These are phyloP conservation scores for Mortierella sp. DNA, from an alignment of 371 early-diverging fungal species.

Conservation along the genomic window DNA sequence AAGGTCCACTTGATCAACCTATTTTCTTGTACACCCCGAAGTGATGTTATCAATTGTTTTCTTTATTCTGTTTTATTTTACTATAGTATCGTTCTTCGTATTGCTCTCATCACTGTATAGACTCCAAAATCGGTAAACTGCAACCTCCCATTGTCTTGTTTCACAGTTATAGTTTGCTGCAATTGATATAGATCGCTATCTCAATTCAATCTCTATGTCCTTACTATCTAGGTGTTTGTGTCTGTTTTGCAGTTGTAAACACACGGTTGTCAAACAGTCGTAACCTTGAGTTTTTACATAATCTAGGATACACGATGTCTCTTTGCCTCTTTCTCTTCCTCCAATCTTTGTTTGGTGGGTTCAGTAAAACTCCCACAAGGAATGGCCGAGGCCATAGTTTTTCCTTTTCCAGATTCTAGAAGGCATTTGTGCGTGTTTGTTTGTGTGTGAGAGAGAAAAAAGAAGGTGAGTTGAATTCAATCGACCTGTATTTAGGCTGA, in stretches of 20 bases:
- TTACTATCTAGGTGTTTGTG: neutral
- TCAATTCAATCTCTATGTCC: neutral
- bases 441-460: too few species aligned
- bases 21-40: neutral
- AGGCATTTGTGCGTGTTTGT: too few species aligned
- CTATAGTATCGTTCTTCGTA: neutral
- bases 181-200: neutral
- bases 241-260: neutral
- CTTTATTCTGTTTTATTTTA: too few species aligned
- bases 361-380: neutral
- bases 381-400: neutral
- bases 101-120: neutral
- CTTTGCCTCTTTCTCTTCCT: neutral
- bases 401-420: neutral
- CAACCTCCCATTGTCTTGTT: neutral
- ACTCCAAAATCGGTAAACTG: neutral
- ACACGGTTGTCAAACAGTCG: neutral
- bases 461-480: too few species aligned
- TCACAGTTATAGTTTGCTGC: too few species aligned
- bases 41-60: neutral
- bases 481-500: neutral
- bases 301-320: neutral
- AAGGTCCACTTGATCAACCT: neutral
- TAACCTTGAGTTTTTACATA: conserved; percentile 3
- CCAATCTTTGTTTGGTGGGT: neutral